Conservation (phyloP, 2,329 filamentous ascomycete genomes). For the Epicoccum nigrum region DNA sequence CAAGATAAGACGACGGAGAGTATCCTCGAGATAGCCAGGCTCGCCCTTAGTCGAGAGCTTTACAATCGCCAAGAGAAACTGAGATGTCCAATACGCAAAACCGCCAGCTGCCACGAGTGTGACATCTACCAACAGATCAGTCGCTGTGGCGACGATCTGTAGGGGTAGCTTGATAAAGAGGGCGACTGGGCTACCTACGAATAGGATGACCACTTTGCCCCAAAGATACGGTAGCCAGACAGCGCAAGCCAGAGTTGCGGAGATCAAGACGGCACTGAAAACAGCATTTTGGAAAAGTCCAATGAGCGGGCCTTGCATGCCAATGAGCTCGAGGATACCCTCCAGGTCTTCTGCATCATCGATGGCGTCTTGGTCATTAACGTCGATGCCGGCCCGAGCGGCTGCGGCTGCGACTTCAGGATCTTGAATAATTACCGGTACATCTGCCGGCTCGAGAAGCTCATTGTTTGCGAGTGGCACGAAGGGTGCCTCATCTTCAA, state of each 20-base stretch:
- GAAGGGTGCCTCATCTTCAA: conserved; percentile 66
- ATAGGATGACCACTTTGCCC: conserved; percentile 81
- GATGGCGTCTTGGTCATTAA: conserved; percentile 71
- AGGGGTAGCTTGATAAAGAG: conserved; percentile 71
- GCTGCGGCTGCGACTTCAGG: conserved; percentile 68
- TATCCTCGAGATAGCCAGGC: conserved; percentile 23
- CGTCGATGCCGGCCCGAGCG: conserved; percentile 71
- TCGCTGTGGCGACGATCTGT: conserved; percentile 71
- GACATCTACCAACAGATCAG: conserved; percentile 80
- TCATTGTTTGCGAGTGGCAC: conserved; percentile 58
- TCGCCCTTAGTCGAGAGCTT: conserved; percentile 27
- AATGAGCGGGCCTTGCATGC: conserved; percentile 90
- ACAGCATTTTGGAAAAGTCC: conserved; percentile 93
- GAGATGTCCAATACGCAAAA: conserved; percentile 51
- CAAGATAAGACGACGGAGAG: conserved; percentile 31
- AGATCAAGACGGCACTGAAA: conserved; percentile 87
- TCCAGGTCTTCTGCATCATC: conserved; percentile 93
- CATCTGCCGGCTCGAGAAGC: conserved; percentile 32
- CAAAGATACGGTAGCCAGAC: conserved; percentile 92
- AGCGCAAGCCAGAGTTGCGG: conserved; percentile 81
- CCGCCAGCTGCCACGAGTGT: conserved; percentile 68
- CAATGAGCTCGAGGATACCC: conserved; percentile 92
- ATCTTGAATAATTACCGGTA: conserved; percentile 53
- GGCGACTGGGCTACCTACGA: conserved; percentile 78
- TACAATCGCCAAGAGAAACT: conserved; percentile 34